Evolutionary conservation across 352 stramenopile genomes (phyloP), one percentile per base, ranked within the genome.

Genomic region (Pythium aphanidermatum): DNA sequence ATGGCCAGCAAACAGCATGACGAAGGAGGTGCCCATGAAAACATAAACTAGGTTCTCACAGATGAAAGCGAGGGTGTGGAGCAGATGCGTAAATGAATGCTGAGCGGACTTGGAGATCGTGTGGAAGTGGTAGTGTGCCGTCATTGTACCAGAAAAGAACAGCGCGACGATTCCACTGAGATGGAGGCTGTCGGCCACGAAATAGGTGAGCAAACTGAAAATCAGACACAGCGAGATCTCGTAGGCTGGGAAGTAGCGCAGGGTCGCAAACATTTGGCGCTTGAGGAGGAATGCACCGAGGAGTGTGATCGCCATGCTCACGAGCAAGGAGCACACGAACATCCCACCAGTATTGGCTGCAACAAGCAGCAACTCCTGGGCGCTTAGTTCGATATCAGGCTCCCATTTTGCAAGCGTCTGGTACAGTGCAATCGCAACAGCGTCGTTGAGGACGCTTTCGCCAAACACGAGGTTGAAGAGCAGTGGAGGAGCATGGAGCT

Each of bases 401-500:
- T 86, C 69, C 77, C 91, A 96, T 55, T 96, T 94, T 34, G 74
- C 62, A 36, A 96, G 82, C 16, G 89, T 94, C 53, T 97, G 81
- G 58, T 97, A 98, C 24, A 98, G 57, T 17, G 95, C 90, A 49
- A 98, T 95, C 4, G 79, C 84, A 14, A 98, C 82, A 5, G 92
- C 92, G 55, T 98, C 93, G 65, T 98, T 98, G 32, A 98, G 66
- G 8, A 97, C 87, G 32, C 77, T 95, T 58, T 98, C 93, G 44
- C 93, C 93, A 59, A 98, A 98, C 5, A 97, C 87, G 24, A 98
- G 75, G 55, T 97, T 97, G 62, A 97, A 98, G 17, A 98, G 67
- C 26, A 94, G 64, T 28, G 90, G 86, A 17, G 79, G 78, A 17
- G 66, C 81, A 48, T 91, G 73, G 27, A 94, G 71, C 42, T 92